Evolutionary conservation across 257 asterid species (phyloP).

Genomic region (Coffea canephora): DNA sequence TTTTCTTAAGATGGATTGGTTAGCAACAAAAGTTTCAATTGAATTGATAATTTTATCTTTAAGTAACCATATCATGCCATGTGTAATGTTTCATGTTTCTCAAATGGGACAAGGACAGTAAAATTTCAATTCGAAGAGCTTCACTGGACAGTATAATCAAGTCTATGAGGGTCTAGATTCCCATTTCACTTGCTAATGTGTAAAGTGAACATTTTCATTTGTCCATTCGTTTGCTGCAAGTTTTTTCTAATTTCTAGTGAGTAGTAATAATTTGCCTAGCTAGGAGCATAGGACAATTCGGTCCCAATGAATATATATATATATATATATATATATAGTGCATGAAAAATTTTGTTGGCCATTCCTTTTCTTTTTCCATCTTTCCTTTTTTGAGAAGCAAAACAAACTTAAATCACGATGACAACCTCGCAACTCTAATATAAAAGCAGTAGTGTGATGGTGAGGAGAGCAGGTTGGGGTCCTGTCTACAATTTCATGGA

Average conservation of each 20-base stretch:
- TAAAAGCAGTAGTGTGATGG: not conserved
- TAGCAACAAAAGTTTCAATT: not conserved
- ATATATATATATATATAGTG: no score
- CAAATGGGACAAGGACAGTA: not conserved
- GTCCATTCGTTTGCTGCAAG: no score
- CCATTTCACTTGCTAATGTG: no score
- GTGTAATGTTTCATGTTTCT: not conserved
- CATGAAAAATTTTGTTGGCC: no score
- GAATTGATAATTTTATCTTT: not conserved
- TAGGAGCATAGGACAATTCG: no score
- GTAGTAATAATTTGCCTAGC: no score
- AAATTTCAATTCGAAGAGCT: not conserved
- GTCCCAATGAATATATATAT: no score
- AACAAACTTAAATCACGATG: not conserved
- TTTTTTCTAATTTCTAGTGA: no score
- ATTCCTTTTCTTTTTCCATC: no score
- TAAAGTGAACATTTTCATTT: no score
- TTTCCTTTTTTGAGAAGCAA: not conserved
- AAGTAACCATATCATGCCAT: not conserved
- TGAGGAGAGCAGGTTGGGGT: not conserved
- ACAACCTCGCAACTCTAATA: not conserved
- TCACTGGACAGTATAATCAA: not conserved
- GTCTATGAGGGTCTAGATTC: no score
- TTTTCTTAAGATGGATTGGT: not conserved
- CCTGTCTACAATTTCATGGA: no score